phyloP scores from a whole-genome alignment of 2,329 filamentous ascomycete species.

The Pseudogymnoascus sp. region DNA sequence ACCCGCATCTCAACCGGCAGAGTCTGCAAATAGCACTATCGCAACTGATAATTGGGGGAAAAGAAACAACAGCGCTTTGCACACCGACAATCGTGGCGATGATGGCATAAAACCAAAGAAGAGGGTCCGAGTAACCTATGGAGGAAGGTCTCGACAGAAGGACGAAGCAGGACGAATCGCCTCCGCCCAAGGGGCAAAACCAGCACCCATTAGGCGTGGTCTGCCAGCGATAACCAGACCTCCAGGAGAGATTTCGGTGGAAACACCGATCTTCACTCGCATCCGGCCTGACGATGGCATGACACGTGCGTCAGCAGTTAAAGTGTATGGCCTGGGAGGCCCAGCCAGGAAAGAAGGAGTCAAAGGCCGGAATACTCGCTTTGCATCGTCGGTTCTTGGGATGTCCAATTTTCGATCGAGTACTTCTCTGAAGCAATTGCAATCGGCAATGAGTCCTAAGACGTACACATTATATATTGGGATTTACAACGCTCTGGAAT shows the following conservation, averaged over 20 bases:
- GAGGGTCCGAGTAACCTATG: background rate
- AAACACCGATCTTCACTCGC: conserved; percentile 26
- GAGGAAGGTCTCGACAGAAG: background rate
- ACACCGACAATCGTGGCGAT: background rate
- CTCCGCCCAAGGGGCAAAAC: background rate
- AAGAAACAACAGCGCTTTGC: background rate
- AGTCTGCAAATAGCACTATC: background rate
- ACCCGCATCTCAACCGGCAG: conserved; percentile 4
- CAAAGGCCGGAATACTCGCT: background rate
- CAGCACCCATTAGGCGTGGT: background rate
- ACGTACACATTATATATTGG: conserved; percentile 34
- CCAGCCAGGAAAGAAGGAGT: background rate
- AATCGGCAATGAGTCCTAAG: background rate
- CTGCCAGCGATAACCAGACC: background rate
- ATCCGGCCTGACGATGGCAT: conserved; percentile 9
- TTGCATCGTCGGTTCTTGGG: background rate
- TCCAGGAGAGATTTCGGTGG: conserved; percentile 25
- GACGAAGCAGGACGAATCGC: background rate
- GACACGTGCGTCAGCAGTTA: background rate
- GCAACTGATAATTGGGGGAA: background rate
- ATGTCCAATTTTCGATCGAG: background rate
- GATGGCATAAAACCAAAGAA: background rate
- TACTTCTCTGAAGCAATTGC: background rate
- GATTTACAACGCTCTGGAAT: conserved; percentile 37
- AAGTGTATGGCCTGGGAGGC: background rate